These are phyloP conservation scores for Penicillium thymicola DNA, from an alignment of 2,329 filamentous ascomycete genomes.

Conservation along the genomic window DNA sequence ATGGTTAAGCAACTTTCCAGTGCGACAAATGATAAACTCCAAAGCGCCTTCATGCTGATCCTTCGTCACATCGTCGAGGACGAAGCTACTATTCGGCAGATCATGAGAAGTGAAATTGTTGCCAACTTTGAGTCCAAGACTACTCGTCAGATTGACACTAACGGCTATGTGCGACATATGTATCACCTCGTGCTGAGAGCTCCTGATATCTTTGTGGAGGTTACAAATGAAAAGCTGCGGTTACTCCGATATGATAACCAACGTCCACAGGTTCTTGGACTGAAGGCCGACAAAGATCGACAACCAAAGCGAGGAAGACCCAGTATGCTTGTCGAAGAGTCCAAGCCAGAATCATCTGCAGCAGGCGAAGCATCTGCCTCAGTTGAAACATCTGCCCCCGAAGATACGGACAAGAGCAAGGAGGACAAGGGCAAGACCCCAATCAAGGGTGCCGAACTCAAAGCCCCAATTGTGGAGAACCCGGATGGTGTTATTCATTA, in stretches of 20 bases:
- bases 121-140: conserved; percentile 64
- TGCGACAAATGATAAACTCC: conserved; percentile 70
- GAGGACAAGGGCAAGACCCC: conserved; percentile 33
- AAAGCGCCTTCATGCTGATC: conserved; percentile 75
- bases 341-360: conserved; percentile 32
- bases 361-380: conserved; percentile 20
- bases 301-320: conserved; percentile 19
- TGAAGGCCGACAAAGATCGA: conserved; percentile 50
- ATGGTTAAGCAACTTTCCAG: conserved; percentile 92
- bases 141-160: conserved; percentile 63
- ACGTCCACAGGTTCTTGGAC: conserved; percentile 51
- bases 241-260: conserved; percentile 61
- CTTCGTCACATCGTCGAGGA: conserved; percentile 93
- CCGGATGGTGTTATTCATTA: conserved; percentile 96
- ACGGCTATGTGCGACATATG: conserved; percentile 70
- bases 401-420: conserved; percentile 12
- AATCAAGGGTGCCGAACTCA: conserved; percentile 65
- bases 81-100: conserved; percentile 81
- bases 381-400: conserved; percentile 16
- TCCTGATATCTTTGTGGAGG: conserved; percentile 80
- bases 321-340: conserved; percentile 18
- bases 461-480: conserved; percentile 82
- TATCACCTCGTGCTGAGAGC: conserved; percentile 76
- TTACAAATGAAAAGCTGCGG: conserved; percentile 80
- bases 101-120: conserved; percentile 87